Evolutionary conservation across 768 basidiomycete species (phyloP).

Genomic region (Imleria badia): DNA sequence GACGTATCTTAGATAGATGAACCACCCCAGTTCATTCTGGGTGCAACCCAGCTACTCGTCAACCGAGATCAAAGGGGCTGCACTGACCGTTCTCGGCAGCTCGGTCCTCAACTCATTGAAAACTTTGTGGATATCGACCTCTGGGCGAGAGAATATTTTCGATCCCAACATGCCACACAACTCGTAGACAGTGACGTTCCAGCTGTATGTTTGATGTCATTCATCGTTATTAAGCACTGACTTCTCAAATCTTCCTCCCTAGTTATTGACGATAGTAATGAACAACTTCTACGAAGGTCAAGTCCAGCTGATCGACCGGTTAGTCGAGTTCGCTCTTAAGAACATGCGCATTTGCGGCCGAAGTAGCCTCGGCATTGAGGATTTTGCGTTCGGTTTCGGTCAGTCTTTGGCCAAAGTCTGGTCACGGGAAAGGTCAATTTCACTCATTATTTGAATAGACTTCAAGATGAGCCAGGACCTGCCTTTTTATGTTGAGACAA

Average conservation of each 20-base stretch:
- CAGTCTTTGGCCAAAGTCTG: constrained; percentile 1
- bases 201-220: constrained; percentile 13
- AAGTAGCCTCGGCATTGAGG: constrained; percentile 15
- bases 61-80: constrained; percentile 22
- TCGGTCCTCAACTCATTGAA: constrained; percentile 32
- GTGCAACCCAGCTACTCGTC: constrained; percentile 28
- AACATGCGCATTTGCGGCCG: constrained; percentile 25
- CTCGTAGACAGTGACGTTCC: constrained; percentile 18
- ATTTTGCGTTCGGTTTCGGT: constrained; percentile 34
- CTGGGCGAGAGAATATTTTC: constrained; percentile 31
- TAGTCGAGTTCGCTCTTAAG: constrained; percentile 24
- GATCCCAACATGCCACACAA: constrained; percentile 16
- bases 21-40: constrained; percentile 24
- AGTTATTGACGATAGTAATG: constrained; percentile 31
- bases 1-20: constrained; percentile 23
- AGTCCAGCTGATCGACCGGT: constrained; percentile 26
- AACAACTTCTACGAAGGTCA: constrained; percentile 33
- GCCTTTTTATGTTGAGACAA: constrained; percentile 28
- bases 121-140: constrained; percentile 29
- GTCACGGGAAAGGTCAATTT: not conserved
- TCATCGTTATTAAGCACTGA: not conserved
- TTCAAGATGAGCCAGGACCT: constrained; percentile 32
- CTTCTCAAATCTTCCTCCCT: not conserved
- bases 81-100: constrained; percentile 16
- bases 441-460: constrained; percentile 14